Percentiles rank a stretch among this genome's conserved stretches.
Evolutionary conservation across 2,329 filamentous ascomycete genomes (phyloP).

Genomic region (Cytospora mali): DNA sequence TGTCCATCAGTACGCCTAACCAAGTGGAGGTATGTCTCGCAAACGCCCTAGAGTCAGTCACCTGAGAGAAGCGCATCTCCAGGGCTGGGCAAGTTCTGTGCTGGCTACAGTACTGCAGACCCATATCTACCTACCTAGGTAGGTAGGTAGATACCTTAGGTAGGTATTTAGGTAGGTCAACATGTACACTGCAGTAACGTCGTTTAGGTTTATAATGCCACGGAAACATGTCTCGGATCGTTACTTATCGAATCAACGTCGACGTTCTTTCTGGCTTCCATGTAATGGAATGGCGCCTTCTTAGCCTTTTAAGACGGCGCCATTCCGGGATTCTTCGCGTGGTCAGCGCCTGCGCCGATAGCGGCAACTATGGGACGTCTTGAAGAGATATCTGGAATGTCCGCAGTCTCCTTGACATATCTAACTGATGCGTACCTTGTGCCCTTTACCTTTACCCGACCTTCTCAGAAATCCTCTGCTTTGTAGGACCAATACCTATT

Average conservation of each 20-base stretch:
- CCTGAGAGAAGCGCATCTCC: not conserved
- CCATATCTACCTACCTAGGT: not conserved
- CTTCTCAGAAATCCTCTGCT: not conserved
- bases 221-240: not conserved
- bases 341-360: not conserved
- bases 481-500: not conserved
- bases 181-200: too few relatives aligned
- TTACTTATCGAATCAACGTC: not conserved
- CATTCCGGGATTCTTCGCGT: too few relatives aligned
- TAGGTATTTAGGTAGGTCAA: too few relatives aligned
- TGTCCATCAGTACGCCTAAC: too few relatives aligned
- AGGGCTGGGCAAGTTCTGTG: not conserved
- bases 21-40: too few relatives aligned
- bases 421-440: not conserved
- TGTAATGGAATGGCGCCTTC: not conserved
- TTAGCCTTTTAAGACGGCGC: too few relatives aligned
- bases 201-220: too few relatives aligned
- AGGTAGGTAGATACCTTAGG: too few relatives aligned
- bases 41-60: not conserved
- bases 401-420: not conserved
- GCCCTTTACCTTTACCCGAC: not conserved
- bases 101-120: not conserved
- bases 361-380: not conserved
- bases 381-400: too few relatives aligned
- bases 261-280: not conserved